These are phyloP conservation scores for Alternaria angustiovoidea DNA, from an alignment of 2,329 filamentous ascomycete species.

Conservation along the genomic window DNA sequence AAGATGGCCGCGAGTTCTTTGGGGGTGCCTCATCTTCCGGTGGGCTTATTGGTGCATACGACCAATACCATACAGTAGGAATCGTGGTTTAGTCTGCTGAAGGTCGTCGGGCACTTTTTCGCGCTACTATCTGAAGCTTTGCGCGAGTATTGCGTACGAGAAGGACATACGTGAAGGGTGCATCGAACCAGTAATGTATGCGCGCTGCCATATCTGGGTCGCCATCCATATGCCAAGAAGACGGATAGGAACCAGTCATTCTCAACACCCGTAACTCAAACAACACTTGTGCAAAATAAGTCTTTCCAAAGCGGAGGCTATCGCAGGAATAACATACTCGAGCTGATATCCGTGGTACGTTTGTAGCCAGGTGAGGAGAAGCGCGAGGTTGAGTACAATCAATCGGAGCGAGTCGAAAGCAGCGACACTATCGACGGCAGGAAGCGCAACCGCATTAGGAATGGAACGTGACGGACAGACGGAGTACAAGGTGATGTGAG, in stretches of 20 bases:
- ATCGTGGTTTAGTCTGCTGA: background rate
- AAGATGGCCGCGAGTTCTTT: background rate
- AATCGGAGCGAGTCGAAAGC: background rate
- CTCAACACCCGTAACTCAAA: too few relatives aligned
- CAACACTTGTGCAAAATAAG: too few relatives aligned
- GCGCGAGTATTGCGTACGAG: too few relatives aligned
- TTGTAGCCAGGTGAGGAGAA: too few relatives aligned
- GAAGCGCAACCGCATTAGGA: background rate
- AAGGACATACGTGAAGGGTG: too few relatives aligned
- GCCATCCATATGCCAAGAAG: too few relatives aligned
- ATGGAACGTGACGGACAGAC: background rate
- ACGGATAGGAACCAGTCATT: too few relatives aligned
- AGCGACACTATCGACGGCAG: background rate
- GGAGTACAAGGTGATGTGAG: background rate
- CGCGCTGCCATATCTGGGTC: too few relatives aligned
- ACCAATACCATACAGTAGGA: background rate
- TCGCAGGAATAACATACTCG: background rate
- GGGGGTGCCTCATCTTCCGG: background rate
- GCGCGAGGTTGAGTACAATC: background rate
- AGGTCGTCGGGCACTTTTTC: background rate
- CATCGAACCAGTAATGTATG: too few relatives aligned
- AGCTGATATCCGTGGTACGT: background rate
- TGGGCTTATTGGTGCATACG: background rate
- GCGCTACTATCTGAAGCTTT: background rate
- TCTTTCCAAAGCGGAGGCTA: background rate